Evolutionary conservation across 345 rosid genomes (phyloP), one percentile per base, ranked within the genome.

Genomic region (Luvunga scandens): DNA sequence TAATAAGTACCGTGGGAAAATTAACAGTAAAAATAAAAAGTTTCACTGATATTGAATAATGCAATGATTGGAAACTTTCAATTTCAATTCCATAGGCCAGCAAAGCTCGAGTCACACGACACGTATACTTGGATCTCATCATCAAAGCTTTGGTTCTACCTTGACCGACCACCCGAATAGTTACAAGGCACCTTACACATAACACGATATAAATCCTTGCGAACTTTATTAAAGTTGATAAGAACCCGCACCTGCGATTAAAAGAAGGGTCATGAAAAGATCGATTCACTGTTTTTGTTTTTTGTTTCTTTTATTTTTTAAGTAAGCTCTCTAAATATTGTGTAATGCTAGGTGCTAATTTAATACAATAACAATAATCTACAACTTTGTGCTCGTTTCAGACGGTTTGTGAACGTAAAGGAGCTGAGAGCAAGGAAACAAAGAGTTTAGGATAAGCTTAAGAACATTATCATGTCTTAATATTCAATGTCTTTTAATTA

Each of bases 221-320:
- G 22, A 62, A 25, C 77, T 82, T 82, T 78, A 71, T 69, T 77
- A 81, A 88, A 86, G 84, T 75, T 81, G 85, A 81, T 76, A 76
- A 61, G 81, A 82, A 75, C 71, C 78, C 67, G 28, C 63, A 69
- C 45, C 75, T 31, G 67, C 57, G 27, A 34, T 60, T 19, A 72
- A 76, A 42, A 66, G 53, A 73, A 61, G 57, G 21, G 69, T 27
- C 77, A 19, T 33, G 69, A 66, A 66, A 66, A 45, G 4, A 59
- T 57, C 66, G 18, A 5, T 57, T 72, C 55, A 24, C 33, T 34
- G 50, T n/a, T 3, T 72, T 18, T 34, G 27, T 12, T 38, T 68
- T 68, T 63, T 63, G 10, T 7, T 5, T 1, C 3, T 25, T 48
- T 18, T 5, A 5, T 8, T n/a, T 45, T 2, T 4, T 4, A 69